Conservation (phyloP, 192 early-diverging fungal species). For the Chytriomyces sp. region DNA sequence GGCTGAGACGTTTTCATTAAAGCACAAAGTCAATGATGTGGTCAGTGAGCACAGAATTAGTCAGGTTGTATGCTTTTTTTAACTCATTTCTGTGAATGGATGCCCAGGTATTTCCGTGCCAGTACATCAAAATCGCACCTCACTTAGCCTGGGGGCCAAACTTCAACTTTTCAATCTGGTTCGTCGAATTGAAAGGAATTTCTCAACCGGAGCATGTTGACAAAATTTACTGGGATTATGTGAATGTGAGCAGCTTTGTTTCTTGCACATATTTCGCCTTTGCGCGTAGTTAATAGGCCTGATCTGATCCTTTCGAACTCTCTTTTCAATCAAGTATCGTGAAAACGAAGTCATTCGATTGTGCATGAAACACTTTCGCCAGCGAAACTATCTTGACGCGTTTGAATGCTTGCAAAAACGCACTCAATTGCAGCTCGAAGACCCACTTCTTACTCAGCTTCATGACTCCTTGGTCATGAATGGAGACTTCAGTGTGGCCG, state of each 20-base stretch:
- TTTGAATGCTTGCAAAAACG: constrained; percentile 73
- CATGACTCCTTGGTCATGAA: constrained; percentile 60
- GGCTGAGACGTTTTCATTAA: constrained; percentile 85
- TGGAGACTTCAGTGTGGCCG: constrained; percentile 76
- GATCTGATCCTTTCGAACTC: constrained; percentile 9
- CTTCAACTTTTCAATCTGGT: constrained; percentile 97
- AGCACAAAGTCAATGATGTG: constrained; percentile 72
- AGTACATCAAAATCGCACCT: constrained; percentile 93
- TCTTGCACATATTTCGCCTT: not conserved
- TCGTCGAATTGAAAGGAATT: constrained; percentile 84
- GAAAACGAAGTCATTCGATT: constrained; percentile 81
- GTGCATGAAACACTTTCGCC: constrained; percentile 89
- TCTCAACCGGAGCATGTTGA: constrained; percentile 72
- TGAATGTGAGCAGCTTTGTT: constrained; percentile 56
- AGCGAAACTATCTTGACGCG: constrained; percentile 74
- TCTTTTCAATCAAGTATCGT: constrained; percentile 54
- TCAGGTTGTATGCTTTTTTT: too few species aligned
- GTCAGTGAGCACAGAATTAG: constrained; percentile 45
- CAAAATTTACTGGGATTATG: constrained; percentile 64
- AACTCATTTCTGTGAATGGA: not conserved
- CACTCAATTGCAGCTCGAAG: constrained; percentile 71
- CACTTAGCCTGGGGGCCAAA: constrained; percentile 88
- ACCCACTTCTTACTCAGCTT: constrained; percentile 79
- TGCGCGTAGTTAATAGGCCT: not conserved
- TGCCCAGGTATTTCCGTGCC: constrained; percentile 77